These are phyloP conservation scores for Cephalotrichum gorgonifer DNA, from an alignment of 2,329 filamentous ascomycete genomes.

Conservation along the genomic window DNA sequence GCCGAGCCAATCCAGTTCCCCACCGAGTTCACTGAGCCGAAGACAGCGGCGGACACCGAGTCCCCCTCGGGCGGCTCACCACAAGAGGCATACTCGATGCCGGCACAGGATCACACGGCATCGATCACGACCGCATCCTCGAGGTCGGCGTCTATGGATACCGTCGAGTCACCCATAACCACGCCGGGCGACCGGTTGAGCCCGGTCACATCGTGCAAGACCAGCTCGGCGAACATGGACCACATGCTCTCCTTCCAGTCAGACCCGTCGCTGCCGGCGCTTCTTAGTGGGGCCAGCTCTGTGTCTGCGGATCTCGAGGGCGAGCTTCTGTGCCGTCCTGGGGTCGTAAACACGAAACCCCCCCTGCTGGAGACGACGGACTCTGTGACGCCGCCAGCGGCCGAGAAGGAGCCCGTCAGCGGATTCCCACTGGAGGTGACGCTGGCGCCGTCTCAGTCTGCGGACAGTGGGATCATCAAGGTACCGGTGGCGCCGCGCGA, in stretches of 20 bases:
- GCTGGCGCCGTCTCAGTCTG: constrained; percentile 13
- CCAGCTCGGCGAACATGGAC: constrained; percentile 15
- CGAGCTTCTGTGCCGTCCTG: constrained; percentile 44
- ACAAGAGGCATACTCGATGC: not conserved
- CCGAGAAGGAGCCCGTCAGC: constrained; percentile 32
- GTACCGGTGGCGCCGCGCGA: constrained; percentile 13
- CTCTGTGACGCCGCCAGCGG: constrained; percentile 42
- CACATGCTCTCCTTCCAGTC: constrained; percentile 46
- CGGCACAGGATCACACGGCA: not conserved
- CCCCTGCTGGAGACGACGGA: constrained; percentile 41
- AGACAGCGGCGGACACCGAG: not conserved
- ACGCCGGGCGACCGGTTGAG: constrained; percentile 43
- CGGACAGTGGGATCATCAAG: constrained; percentile 17
- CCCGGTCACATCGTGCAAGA: constrained; percentile 26
- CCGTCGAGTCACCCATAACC: constrained; percentile 39
- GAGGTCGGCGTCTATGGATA: constrained; percentile 40
- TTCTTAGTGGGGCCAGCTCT: constrained; percentile 54
- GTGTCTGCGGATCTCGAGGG: constrained; percentile 53
- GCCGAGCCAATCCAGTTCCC: not conserved
- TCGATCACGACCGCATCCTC: constrained; percentile 24
- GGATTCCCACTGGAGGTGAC: constrained; percentile 36
- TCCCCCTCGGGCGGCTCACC: no score
- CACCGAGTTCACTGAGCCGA: not conserved
- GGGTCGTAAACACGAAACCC: constrained; percentile 27
- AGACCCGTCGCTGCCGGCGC: constrained; percentile 52